Base-by-base conservation (phyloP, 2,329 filamentous ascomycete species). In the Claviceps sp. region DNA sequence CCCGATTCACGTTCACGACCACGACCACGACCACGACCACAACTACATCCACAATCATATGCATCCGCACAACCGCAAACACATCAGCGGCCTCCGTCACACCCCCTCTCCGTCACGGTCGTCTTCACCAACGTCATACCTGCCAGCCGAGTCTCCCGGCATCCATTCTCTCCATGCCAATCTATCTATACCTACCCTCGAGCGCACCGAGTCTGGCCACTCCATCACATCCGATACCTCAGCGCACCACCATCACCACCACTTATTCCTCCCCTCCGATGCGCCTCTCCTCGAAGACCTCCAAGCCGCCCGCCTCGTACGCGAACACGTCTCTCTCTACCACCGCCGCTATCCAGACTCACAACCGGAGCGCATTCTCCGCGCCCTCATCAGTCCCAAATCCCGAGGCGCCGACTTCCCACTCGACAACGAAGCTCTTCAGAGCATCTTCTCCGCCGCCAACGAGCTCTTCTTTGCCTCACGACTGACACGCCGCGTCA, bases 401-500 rank as follows among this genome's bases (percentile, higher is more conserved):
- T 67, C 67, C 6, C 64, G 65, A 5, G 65, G 68, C 5, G 68
- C 69, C 20, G 71, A 74, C 41, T 77, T 79, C 48, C 67, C 70
- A 1, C 71, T 83, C 37, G 79, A 82, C 64, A 73, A 81, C 57
- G 68, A 72, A 14, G 77, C 77, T 4, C 69, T 84, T 2, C 69
- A 72, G 47, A 74, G 72, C 60, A 80, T 84, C 56, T 78, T 84
- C 60, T 75, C 72, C 11, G 74, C 79, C 8, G 75, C 76, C 44
- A 82, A 84, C 64, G 75, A 78, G 50, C 71, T 84, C 44, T 84
- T 84, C 66, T 84, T 84, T 63, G 67, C 70, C 50, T 75, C 77
- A 26, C 70, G 69, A 6, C 70, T 84, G 13, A 69, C 71, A 34
- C 72, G 74, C n/a, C 73, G 80, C 26, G 80, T 84, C 5, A 68